These are phyloP conservation scores for Oryza meridionalis DNA, from an alignment of 176 grass and related monocot species.

Conservation along the genomic window DNA sequence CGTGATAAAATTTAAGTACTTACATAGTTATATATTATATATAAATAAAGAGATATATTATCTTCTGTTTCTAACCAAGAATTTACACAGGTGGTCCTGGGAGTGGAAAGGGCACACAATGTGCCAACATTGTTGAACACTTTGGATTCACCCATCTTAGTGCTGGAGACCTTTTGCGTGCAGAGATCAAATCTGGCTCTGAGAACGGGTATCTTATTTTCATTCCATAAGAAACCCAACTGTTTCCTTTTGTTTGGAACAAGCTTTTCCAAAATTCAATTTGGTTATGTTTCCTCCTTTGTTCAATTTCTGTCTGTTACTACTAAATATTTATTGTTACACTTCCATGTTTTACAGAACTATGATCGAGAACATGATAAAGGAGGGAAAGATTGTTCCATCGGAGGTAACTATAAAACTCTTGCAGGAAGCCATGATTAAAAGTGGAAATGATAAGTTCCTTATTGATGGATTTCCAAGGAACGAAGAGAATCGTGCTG, in stretches of 20 bases:
- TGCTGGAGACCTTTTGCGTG: constrained; percentile 76
- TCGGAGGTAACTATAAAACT: constrained; percentile 81
- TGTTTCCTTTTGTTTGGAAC: neutral
- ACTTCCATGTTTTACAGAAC: constrained; percentile 50
- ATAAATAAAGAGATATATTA: neutral
- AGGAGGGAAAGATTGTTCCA: constrained; percentile 85
- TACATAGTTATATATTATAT: neutral
- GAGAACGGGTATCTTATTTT: constrained; percentile 66
- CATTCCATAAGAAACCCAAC: neutral
- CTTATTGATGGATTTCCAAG: constrained; percentile 81
- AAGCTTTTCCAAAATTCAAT: neutral
- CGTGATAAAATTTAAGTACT: neutral
- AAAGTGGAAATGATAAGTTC: constrained; percentile 74
- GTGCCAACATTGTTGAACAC: constrained; percentile 78
- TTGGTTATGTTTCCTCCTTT: neutral
- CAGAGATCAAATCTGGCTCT: constrained; percentile 76
- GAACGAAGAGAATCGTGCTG: constrained; percentile 80
- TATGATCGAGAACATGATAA: constrained; percentile 92
- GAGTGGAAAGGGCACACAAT: constrained; percentile 82
- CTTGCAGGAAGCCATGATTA: constrained; percentile 68
- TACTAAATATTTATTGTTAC: constrained; percentile 22
- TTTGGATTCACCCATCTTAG: constrained; percentile 86
- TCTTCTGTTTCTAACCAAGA: constrained; percentile 33
- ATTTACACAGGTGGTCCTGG: constrained; percentile 68
- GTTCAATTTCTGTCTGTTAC: neutral